These are phyloP conservation scores for Coemansia sp. DNA, from an alignment of 192 early-diverging fungal species.

Conservation along the genomic window DNA sequence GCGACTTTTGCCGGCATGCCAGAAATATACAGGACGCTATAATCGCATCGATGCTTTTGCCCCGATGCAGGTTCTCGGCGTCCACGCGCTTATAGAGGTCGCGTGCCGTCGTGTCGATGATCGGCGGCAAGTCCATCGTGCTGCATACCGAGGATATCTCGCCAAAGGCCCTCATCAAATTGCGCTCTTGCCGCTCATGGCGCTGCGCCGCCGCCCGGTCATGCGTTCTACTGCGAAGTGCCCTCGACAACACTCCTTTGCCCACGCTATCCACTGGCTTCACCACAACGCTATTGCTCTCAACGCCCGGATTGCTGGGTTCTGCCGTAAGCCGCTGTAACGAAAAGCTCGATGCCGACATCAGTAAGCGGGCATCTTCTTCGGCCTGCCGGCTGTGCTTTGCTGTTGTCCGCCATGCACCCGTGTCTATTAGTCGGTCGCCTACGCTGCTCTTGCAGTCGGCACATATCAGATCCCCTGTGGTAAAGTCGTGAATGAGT, in stretches of 20 bases:
- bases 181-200: slow-evolving; percentile 73
- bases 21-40: slow-evolving; percentile 92
- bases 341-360: slow-evolving; percentile 23
- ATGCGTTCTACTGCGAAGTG: slow-evolving; percentile 24
- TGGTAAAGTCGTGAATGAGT: slow-evolving; percentile 87
- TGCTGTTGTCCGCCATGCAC: slow-evolving; percentile 71
- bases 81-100: slow-evolving; percentile 85
- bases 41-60: slow-evolving; percentile 78
- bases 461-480: slow-evolving; percentile 87
- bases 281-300: slow-evolving; percentile 4
- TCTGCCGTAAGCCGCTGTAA: slow-evolving; percentile 72
- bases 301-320: slow-evolving; percentile 64
- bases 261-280: no score
- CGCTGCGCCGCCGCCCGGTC: slow-evolving; percentile 65
- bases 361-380: slow-evolving; percentile 6
- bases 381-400: slow-evolving; percentile 2
- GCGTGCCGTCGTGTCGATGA: slow-evolving; percentile 78
- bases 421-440: slow-evolving; percentile 87
- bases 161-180: slow-evolving; percentile 70
- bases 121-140: slow-evolving; percentile 70
- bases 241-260: slow-evolving; percentile 6
- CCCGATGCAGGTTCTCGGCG: slow-evolving; percentile 74
- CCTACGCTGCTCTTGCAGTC: slow-evolving; percentile 87
- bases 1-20: slow-evolving; percentile 80
- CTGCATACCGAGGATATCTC: slow-evolving; percentile 78